A percentile compares a stretch with the other conserved stretches of the same genome.
Conservation (phyloP, 805 yeast species). For the Saturnispora halmiae region DNA sequence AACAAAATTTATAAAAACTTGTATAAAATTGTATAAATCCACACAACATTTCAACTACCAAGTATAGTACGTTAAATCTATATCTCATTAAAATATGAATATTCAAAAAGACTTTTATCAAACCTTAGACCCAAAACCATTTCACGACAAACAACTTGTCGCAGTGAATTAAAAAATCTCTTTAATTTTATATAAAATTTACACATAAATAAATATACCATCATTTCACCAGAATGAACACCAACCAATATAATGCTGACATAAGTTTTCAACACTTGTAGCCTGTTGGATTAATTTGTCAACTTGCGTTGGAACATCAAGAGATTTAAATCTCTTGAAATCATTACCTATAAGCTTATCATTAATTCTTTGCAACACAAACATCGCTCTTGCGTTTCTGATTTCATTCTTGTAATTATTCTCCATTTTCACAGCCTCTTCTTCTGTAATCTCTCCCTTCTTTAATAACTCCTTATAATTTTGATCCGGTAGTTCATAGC, state of each 20-base stretch:
- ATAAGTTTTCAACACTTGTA: slow-evolving; percentile 87
- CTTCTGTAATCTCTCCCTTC: slow-evolving; percentile 66
- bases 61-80: too few species aligned
- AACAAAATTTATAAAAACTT: too few species aligned
- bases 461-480: slow-evolving; percentile 65
- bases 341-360: slow-evolving; percentile 94
- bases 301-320: slow-evolving; percentile 83
- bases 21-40: too few species aligned
- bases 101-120: too few species aligned
- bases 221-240: slow-evolving; percentile 82
- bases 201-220: background rate
- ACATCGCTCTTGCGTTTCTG: slow-evolving; percentile 82
- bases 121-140: too few species aligned
- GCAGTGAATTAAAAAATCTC: background rate
- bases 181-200: too few species aligned
- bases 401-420: slow-evolving; percentile 62
- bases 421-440: slow-evolving; percentile 63
- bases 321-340: slow-evolving; percentile 58
- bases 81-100: too few species aligned
- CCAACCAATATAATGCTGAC: slow-evolving; percentile 98
- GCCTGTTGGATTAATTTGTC: slow-evolving; percentile 93
- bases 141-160: too few species aligned
- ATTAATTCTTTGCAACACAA: slow-evolving; percentile 81
- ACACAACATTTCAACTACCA: too few species aligned
- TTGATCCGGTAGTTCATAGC: slow-evolving; percentile 50